phyloP scores from a whole-genome alignment of 2,329 filamentous ascomycete genomes.

The Colletotrichum truncatum region DNA sequence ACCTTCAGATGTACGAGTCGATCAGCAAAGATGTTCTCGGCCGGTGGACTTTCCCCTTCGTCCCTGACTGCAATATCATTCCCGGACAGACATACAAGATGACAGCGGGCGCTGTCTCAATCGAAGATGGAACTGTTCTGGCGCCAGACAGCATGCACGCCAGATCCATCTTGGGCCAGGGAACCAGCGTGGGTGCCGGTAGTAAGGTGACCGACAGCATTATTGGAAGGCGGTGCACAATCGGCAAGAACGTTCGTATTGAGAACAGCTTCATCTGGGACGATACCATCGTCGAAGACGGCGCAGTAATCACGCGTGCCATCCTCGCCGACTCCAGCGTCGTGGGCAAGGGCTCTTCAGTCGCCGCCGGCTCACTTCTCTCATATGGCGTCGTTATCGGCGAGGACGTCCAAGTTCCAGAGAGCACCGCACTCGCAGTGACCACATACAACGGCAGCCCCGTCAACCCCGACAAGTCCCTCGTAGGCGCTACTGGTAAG shows the following conservation, averaged over 20 bases:
- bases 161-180: conserved; percentile 79
- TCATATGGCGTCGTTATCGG: conserved; percentile 81
- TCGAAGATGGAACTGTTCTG: conserved; percentile 80
- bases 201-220: conserved; percentile 78
- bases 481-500: conserved; percentile 61
- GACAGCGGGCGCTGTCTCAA: conserved; percentile 75
- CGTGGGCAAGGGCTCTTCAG: conserved; percentile 75
- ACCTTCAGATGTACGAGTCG: conserved; percentile 88
- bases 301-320: conserved; percentile 73
- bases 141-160: conserved; percentile 76
- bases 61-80: conserved; percentile 88
- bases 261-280: conserved; percentile 91
- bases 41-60: conserved; percentile 88
- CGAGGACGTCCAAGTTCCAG: conserved; percentile 62
- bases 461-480: conserved; percentile 49
- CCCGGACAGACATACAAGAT: conserved; percentile 80
- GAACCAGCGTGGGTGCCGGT: conserved; percentile 78
- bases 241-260: conserved; percentile 85
- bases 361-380: conserved; percentile 79
- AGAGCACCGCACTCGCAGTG: conserved; percentile 44
- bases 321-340: conserved; percentile 79
- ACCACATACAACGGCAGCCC: conserved; percentile 47
- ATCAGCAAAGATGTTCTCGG: conserved; percentile 87
- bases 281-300: conserved; percentile 79
- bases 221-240: conserved; percentile 84